Evolutionary conservation across 345 rosid species (phyloP).

Genomic region (Salix viminalis): DNA sequence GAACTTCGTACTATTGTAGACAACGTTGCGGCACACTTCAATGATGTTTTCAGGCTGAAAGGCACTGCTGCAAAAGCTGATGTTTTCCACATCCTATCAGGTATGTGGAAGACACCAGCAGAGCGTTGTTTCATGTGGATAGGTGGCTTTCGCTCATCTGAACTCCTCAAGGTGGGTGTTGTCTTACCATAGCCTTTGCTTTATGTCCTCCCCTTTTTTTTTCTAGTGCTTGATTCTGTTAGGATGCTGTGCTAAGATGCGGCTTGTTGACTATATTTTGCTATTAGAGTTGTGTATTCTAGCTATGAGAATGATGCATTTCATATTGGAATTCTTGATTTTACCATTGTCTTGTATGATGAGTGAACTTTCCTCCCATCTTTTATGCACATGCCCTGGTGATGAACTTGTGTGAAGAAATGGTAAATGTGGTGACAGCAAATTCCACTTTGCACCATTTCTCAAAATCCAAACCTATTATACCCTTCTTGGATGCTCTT

Average conservation of each 20-base stretch:
- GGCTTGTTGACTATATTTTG: background rate
- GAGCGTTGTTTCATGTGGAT: constrained; percentile 95
- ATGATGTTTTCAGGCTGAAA: constrained; percentile 77
- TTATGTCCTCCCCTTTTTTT: constrained; percentile 1
- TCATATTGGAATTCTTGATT: too few relatives aligned
- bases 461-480: too few relatives aligned
- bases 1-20: constrained; percentile 78
- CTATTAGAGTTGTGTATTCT: background rate
- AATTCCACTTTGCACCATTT: too few relatives aligned
- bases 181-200: background rate
- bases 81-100: constrained; percentile 88
- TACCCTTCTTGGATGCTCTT: too few relatives aligned
- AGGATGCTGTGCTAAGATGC: background rate
- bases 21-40: constrained; percentile 55
- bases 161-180: constrained; percentile 70
- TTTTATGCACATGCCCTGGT: too few relatives aligned
- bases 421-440: too few relatives aligned
- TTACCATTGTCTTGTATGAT: too few relatives aligned
- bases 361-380: too few relatives aligned
- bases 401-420: too few relatives aligned
- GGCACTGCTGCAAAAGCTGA: constrained; percentile 82
- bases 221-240: background rate
- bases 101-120: constrained; percentile 98
- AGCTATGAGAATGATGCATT: too few relatives aligned
- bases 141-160: constrained; percentile 94